Evolutionary conservation across 2,329 filamentous ascomycete genomes (phyloP), one percentile per base, ranked within the genome.

Genomic region (Aspergillus versicolor): DNA sequence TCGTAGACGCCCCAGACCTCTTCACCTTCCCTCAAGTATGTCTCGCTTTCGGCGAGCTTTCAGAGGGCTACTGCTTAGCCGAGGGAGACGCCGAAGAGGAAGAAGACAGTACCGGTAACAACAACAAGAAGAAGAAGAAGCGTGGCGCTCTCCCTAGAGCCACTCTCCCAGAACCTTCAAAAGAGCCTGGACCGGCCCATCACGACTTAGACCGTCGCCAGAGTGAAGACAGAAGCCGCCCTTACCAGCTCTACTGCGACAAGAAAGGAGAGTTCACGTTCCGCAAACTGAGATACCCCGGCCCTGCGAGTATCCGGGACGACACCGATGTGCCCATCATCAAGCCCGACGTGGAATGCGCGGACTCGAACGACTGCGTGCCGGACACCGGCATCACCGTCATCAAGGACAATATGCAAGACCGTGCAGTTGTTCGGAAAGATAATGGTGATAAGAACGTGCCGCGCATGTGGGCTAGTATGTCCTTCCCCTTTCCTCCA

Each of bases 21-120:
- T 57, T 43, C 19, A 34, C 15, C 9, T 57, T 57, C 44, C 55
- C 55, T 3, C 37, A 53, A 37, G 17, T 57, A 8, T 57, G 55
- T 22, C 17, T 49, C 11, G 17, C 49, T 15, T 57, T 48, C 27
- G 49, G 17, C n/a, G 38, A 37, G 8, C 22, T 41, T 2, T 49
- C 43, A 4, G 34, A 41, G 5, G 55, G 55, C 2, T 46, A 40
- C 30, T 53, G 49, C 22, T 9, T 49, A 8, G 27, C 42, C 4
- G 37, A 41, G n/a, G 24, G 32, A 21, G 21, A 17, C 5, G 13
- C 15, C 7, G 48, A 41, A 2, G 48, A 51, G 7, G 30, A 41
- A 21, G 22, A 38, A 1, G 21, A 42, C 5, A 37, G 41, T 13
- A 21, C 24, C 13, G 12, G 9, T 30, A 40, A 50, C 21, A 17